Conservation (phyloP, 371 early-diverging fungal species). For the Mucor plumbeus region DNA sequence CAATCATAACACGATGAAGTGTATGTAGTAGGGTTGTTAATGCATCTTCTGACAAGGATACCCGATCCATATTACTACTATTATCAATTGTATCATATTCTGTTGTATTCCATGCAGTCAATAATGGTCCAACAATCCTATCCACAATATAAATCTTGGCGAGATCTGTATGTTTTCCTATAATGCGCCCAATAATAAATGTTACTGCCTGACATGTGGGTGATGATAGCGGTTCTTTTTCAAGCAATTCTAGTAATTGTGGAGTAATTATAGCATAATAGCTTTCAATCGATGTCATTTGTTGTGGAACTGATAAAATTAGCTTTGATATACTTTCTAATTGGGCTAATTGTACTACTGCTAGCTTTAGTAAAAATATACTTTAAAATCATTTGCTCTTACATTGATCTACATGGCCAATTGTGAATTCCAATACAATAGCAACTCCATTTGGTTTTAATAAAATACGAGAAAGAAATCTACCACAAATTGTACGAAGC, state of each 20-base stretch:
- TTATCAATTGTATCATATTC: slow-evolving; percentile 17
- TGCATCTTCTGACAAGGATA: slow-evolving; percentile 49
- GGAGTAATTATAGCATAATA: slow-evolving; percentile 68
- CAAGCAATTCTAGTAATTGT: slow-evolving; percentile 48
- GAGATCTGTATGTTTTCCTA: slow-evolving; percentile 54
- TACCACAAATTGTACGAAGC: slow-evolving; percentile 66
- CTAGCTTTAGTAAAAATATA: neutral
- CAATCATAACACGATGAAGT: slow-evolving; percentile 61
- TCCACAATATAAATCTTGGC: slow-evolving; percentile 60
- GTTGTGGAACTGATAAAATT: slow-evolving; percentile 68
- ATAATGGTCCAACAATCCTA: slow-evolving; percentile 49
- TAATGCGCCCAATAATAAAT: slow-evolving; percentile 60
- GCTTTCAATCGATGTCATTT: slow-evolving; percentile 62
- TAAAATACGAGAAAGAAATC: slow-evolving; percentile 68
- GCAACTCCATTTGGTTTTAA: slow-evolving; percentile 66
- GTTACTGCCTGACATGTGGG: slow-evolving; percentile 52
- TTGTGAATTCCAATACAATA: slow-evolving; percentile 67
- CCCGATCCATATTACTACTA: slow-evolving; percentile 32
- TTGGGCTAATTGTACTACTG: slow-evolving; percentile 56
- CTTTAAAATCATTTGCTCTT: neutral
- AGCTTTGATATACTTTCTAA: slow-evolving; percentile 68
- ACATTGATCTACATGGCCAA: slow-evolving; percentile 57
- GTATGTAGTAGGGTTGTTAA: slow-evolving; percentile 46
- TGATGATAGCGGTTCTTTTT: slow-evolving; percentile 29
- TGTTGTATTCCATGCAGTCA: slow-evolving; percentile 35